Conservation (phyloP, 73 alveolate genomes). For the Loxodes magnus region DNA sequence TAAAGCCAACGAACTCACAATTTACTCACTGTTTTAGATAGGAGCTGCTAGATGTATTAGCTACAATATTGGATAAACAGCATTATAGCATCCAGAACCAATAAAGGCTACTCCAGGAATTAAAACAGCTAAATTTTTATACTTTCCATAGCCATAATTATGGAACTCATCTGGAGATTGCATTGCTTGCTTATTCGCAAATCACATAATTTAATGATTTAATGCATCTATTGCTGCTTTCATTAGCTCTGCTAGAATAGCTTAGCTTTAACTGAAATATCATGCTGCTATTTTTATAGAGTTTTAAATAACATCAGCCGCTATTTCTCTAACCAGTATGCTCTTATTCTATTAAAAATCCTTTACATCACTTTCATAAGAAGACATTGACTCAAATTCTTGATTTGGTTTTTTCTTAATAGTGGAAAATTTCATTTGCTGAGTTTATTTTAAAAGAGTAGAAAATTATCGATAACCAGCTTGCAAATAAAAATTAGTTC, state of each 20-base stretch:
- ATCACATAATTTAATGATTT: conserved; percentile 4
- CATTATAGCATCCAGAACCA: conserved; percentile 1
- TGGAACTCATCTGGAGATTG: not conserved
- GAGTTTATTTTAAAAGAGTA: too few relatives aligned
- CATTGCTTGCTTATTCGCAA: not conserved
- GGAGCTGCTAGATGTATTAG: not conserved
- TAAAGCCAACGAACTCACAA: conserved; percentile 1
- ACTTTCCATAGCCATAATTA: conserved; percentile 6
- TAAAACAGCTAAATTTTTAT: conserved; percentile 4
- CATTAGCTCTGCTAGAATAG: conserved; percentile 8
- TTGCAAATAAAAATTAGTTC: too few relatives aligned
- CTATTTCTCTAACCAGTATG: too few relatives aligned
- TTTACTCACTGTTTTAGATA: not conserved
- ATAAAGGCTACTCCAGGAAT: conserved; percentile 5
- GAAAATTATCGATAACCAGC: too few relatives aligned
- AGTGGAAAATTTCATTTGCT: too few relatives aligned
- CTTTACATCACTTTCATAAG: too few relatives aligned
- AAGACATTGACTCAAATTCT: too few relatives aligned
- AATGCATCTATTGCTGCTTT: conserved; percentile 3
- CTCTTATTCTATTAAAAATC: too few relatives aligned
- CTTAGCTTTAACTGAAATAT: not conserved
- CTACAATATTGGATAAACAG: not conserved
- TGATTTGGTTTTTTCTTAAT: too few relatives aligned
- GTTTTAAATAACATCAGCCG: conserved; percentile 9
- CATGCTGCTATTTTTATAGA: not conserved